Evolutionary conservation across 805 yeast genomes (phyloP).

Genomic region (Brettanomyces anomalus): DNA sequence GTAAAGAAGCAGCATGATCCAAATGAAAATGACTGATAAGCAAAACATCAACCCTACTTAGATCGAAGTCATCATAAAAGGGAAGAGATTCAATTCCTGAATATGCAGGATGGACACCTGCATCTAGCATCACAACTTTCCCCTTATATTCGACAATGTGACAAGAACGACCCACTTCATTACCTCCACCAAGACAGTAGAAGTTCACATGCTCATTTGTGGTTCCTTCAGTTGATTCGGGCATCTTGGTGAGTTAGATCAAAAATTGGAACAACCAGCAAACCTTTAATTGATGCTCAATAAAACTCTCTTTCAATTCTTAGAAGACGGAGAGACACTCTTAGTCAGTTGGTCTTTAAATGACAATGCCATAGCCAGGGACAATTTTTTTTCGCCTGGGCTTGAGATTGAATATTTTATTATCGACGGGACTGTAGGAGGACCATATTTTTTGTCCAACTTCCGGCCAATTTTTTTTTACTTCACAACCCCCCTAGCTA

Average conservation of each 20-base stretch:
- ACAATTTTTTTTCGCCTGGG: no score
- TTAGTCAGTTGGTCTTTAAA: neutral
- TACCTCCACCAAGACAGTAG: constrained; percentile 94
- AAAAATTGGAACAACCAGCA: no score
- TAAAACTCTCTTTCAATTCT: no score
- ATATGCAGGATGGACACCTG: constrained; percentile 96
- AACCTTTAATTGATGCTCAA: no score
- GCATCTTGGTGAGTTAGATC: neutral
- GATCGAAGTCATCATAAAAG: constrained; percentile 90
- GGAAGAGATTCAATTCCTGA: constrained; percentile 88
- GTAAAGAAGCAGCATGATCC: constrained; percentile 97
- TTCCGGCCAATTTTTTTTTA: no score
- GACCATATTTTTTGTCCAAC: no score
- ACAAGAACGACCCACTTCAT: constrained; percentile 95
- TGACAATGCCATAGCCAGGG: no score
- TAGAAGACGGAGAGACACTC: no score
- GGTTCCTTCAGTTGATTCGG: neutral
- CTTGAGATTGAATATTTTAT: no score
- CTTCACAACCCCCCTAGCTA: no score
- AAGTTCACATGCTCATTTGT: constrained; percentile 40
- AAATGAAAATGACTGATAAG: constrained; percentile 92
- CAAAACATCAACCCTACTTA: constrained; percentile 76
- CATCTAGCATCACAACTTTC: constrained; percentile 92
- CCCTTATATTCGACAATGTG: constrained; percentile 89
- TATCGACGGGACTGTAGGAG: no score